phyloP scores from a whole-genome alignment of 2,329 filamentous ascomycete species.

The Trichoderma koningiopsis region DNA sequence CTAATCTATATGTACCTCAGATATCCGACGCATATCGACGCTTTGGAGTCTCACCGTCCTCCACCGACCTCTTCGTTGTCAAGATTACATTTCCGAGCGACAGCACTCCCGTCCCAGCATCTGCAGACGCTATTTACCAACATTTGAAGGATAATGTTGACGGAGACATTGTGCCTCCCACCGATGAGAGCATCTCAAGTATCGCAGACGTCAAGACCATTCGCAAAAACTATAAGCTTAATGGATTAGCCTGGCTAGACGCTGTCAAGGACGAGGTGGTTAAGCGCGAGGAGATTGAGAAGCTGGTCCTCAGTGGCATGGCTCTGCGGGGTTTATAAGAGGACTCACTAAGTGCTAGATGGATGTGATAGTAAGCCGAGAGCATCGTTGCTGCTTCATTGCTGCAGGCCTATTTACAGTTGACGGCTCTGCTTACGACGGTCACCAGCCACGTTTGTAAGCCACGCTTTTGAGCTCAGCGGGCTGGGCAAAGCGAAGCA shows the following conservation, averaged over 20 bases:
- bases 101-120: slow-evolving; percentile 44
- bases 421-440: neutral
- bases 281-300: slow-evolving; percentile 62
- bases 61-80: slow-evolving; percentile 73
- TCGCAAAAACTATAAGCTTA: slow-evolving; percentile 85
- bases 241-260: slow-evolving; percentile 56
- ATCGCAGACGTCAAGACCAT: slow-evolving; percentile 69
- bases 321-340: slow-evolving; percentile 52
- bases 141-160: slow-evolving; percentile 66
- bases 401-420: neutral
- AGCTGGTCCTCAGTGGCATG: slow-evolving; percentile 73
- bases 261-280: slow-evolving; percentile 46
- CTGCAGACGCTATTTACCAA: slow-evolving; percentile 51
- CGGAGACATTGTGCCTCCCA: slow-evolving; percentile 60
- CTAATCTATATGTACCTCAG: slow-evolving; percentile 45
- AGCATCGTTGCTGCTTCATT: neutral
- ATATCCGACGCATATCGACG: slow-evolving; percentile 90
- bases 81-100: slow-evolving; percentile 66
- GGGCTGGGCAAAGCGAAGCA: neutral
- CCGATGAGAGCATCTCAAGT: slow-evolving; percentile 61
- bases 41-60: slow-evolving; percentile 76
- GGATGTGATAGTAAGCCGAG: neutral
- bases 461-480: neutral
- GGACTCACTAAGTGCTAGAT: neutral
- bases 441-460: neutral